Evolutionary conservation across 179 eudicot genomes (phyloP).

Genomic region (Monotropa hypopitys): DNA sequence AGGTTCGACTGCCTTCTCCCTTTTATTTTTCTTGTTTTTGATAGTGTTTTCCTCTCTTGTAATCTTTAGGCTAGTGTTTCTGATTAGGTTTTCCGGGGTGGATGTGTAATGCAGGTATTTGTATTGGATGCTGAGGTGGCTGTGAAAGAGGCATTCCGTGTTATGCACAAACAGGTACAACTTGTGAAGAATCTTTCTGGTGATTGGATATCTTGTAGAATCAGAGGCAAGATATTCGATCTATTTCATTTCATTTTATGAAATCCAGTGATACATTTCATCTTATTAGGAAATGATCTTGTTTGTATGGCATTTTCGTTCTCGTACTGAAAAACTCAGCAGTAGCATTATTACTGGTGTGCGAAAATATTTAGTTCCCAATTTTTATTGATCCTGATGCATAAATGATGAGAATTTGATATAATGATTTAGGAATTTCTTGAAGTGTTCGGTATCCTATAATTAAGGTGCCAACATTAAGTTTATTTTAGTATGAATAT

Average conservation of each 20-base stretch:
- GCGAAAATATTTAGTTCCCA: background rate
- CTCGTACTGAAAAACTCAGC: background rate
- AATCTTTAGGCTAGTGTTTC: background rate
- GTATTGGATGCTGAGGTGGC: slow-evolving; percentile 27
- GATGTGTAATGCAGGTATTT: slow-evolving; percentile 18
- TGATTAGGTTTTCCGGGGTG: slow-evolving; percentile 3
- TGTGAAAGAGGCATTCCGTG: slow-evolving; percentile 26
- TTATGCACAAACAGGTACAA: slow-evolving; percentile 29
- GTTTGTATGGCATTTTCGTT: too few relatives aligned
- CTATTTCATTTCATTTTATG: background rate
- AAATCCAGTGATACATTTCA: background rate
- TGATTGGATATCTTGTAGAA: background rate
- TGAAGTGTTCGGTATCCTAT: background rate
- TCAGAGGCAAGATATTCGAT: background rate
- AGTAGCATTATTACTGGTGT: background rate
- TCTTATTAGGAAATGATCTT: background rate
- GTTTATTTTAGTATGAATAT: background rate
- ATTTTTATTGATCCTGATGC: background rate
- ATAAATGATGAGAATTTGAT: background rate
- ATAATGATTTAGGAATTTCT: background rate
- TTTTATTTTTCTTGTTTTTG: slow-evolving; percentile 1
- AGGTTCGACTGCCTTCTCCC: slow-evolving; percentile 20
- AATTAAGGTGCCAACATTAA: background rate
- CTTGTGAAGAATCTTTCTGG: background rate
- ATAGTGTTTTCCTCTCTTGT: background rate